A percentile compares a stretch with the other conserved stretches of the same genome.
These are phyloP conservation scores for Apiotrichum domesticum DNA, from an alignment of 1,284 basidiomycete species.

Conservation along the genomic window DNA sequence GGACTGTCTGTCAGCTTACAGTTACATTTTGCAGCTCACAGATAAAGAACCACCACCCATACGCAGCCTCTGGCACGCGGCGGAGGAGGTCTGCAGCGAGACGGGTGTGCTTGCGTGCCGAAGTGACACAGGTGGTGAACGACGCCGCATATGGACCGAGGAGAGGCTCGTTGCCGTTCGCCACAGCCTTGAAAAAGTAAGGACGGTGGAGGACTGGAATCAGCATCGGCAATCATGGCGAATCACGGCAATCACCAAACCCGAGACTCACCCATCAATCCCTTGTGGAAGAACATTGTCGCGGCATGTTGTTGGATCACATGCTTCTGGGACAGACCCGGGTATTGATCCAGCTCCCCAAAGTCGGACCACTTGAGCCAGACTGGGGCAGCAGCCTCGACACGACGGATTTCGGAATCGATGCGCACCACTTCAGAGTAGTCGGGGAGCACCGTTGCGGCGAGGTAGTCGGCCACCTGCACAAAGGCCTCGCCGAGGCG, in stretches of 20 bases:
- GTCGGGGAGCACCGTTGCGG: slow-evolving; percentile 17
- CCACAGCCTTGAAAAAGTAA: slow-evolving; percentile 21
- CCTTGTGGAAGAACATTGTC: slow-evolving; percentile 24
- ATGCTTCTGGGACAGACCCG: slow-evolving; percentile 8
- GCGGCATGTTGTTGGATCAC: slow-evolving; percentile 23
- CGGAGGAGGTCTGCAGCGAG: slow-evolving; percentile 16
- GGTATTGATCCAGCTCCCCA: neutral
- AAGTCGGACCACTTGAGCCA: slow-evolving; percentile 22
- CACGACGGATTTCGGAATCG: slow-evolving; percentile 17
- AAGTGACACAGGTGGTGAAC: slow-evolving; percentile 24
- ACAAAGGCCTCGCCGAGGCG: slow-evolving; percentile 15
- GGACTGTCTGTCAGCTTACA: slow-evolving; percentile 12
- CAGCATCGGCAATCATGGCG: too few species aligned
- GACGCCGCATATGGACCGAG: slow-evolving; percentile 18
- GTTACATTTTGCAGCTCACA: slow-evolving; percentile 4
- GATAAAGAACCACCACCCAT: slow-evolving; percentile 25
- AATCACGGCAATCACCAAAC: too few species aligned
- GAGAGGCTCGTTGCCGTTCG: slow-evolving; percentile 17
- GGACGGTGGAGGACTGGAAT: slow-evolving; percentile 20
- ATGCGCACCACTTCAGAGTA: slow-evolving; percentile 18
- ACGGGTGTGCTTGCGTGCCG: slow-evolving; percentile 20
- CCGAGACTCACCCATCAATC: slow-evolving; percentile 11
- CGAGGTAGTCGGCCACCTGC: slow-evolving; percentile 20
- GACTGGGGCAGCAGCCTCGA: slow-evolving; percentile 14
- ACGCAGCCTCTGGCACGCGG: slow-evolving; percentile 12